A percentile compares a stretch with the other conserved stretches of the same genome.
Evolutionary conservation across 1,139 yeast genomes (phyloP).

Genomic region (Yamadazyma sp.): DNA sequence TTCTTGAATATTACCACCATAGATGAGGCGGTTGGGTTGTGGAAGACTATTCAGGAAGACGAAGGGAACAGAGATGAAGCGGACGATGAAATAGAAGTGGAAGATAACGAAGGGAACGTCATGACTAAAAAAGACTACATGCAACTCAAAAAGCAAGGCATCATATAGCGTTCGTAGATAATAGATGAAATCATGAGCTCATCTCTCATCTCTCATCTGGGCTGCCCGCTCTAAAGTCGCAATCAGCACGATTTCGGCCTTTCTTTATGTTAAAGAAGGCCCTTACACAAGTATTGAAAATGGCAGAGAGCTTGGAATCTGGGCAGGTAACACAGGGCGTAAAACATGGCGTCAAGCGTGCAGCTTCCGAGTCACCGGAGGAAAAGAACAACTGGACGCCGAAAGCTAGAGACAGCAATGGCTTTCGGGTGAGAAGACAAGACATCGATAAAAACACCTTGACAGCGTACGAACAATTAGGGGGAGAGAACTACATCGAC

Average conservation of each 20-base stretch:
- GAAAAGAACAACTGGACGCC: conserved; percentile 12
- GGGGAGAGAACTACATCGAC: conserved; percentile 30
- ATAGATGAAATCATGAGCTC: not conserved
- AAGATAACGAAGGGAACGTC: conserved; percentile 90
- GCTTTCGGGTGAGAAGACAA: conserved; percentile 50
- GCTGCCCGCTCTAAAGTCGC: not conserved
- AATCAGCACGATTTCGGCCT: not conserved
- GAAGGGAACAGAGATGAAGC: conserved; percentile 37
- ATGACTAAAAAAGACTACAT: conserved; percentile 81
- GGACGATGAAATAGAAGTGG: conserved; percentile 75
- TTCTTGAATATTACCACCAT: conserved; percentile 70
- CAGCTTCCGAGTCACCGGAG: conserved; percentile 21
- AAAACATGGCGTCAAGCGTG: conserved; percentile 21
- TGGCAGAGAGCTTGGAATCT: conserved; percentile 2
- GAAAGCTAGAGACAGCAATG: conserved; percentile 44
- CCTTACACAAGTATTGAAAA: conserved; percentile 1
- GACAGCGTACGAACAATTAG: conserved; percentile 44
- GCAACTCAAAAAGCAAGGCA: conserved; percentile 84
- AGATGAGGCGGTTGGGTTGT: conserved; percentile 64
- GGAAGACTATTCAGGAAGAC: conserved; percentile 48
- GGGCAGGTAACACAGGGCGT: not conserved
- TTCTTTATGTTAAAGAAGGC: not conserved
- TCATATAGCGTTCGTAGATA: conserved; percentile 28
- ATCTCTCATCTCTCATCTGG: not conserved
- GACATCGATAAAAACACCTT: conserved; percentile 41